Base-by-base conservation (phyloP, 768 basidiomycete genomes). In the Tylopilus balloui region DNA sequence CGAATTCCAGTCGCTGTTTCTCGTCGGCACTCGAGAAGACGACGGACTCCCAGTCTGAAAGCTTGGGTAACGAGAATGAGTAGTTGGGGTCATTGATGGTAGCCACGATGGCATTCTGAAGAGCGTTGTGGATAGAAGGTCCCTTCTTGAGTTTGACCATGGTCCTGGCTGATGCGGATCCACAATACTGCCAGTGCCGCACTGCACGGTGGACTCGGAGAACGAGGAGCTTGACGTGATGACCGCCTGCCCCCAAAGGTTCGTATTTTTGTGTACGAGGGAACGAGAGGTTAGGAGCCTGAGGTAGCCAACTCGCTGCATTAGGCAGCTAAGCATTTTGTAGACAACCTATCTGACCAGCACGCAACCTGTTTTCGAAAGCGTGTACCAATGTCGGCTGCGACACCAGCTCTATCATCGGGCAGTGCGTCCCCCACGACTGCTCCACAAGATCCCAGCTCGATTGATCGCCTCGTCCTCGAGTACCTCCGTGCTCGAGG, bases 401-500 rank as follows among this genome's bases (percentile, higher is more conserved):
- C 56, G 9, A 69, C 69, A 15, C 69, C 68, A 32, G 68, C 66
- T 31, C 44, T 68, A 48, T 69, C 68, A 6, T 69, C 68, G 20
- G 62, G 60, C 25, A 62, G 56, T 40, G 55, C 64, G 41, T 70
- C 67, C 9, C 69, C 70, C 17, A 59, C 65, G 8, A 62, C 60
- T 8, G 51, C 46, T 21, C 45, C 65, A 12, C 69, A 69, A 40
- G 66, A 70, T 39, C 34, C 59, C n/a, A 57, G 42, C n/a, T 56
- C 61, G 3, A 57, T 66, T 6, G 75, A 78, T 45, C 69, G 69
- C 15, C 57, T 74, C 2, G 70, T 78, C 20, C 51, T 78, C 28
- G 75, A 78, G n/a, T 78, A 79, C 54, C 68, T 78, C 42, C 75
- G 74, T 31, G 27, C 68, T 20, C 63, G 76, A 39, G 77, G 77